Evolutionary conservation across 2,329 filamentous ascomycete species (phyloP).

Genomic region (Trichoderma guizhouense): DNA sequence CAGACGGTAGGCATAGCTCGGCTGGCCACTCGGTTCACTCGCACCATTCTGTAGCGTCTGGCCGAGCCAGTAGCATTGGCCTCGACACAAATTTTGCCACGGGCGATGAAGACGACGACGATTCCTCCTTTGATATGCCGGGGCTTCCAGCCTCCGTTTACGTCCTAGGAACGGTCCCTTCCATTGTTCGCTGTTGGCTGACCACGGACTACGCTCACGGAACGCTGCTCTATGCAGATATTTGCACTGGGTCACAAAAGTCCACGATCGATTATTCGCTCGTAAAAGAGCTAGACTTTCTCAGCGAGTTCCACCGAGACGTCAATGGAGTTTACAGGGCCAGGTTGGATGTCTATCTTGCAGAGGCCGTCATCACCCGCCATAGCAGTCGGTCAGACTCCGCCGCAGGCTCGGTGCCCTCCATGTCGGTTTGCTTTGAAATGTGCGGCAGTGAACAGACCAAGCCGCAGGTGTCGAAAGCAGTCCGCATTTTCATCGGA

Average conservation of each 20-base stretch:
- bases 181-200: slow-evolving; percentile 94
- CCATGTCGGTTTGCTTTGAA: slow-evolving; percentile 75
- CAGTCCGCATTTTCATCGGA: slow-evolving; percentile 82
- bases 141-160: slow-evolving; percentile 80
- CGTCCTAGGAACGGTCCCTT: slow-evolving; percentile 82
- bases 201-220: slow-evolving; percentile 86
- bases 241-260: slow-evolving; percentile 87
- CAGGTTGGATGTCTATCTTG: slow-evolving; percentile 79
- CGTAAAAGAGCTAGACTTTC: slow-evolving; percentile 69
- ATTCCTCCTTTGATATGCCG: slow-evolving; percentile 68
- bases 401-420: slow-evolving; percentile 69
- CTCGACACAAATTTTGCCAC: slow-evolving; percentile 68
- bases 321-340: slow-evolving; percentile 66
- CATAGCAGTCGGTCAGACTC: slow-evolving; percentile 68
- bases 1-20: slow-evolving; percentile 90
- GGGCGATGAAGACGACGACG: slow-evolving; percentile 60
- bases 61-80: slow-evolving; percentile 83
- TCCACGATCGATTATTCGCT: slow-evolving; percentile 77
- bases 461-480: slow-evolving; percentile 43
- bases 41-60: slow-evolving; percentile 68
- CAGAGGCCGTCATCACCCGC: slow-evolving; percentile 81
- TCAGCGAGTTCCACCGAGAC: slow-evolving; percentile 62
- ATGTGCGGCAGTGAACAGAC: slow-evolving; percentile 58
- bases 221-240: slow-evolving; percentile 82
- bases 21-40: slow-evolving; percentile 75